These are phyloP conservation scores for Lichtheimia ornata DNA, from an alignment of 371 early-diverging fungal species.

Conservation along the genomic window DNA sequence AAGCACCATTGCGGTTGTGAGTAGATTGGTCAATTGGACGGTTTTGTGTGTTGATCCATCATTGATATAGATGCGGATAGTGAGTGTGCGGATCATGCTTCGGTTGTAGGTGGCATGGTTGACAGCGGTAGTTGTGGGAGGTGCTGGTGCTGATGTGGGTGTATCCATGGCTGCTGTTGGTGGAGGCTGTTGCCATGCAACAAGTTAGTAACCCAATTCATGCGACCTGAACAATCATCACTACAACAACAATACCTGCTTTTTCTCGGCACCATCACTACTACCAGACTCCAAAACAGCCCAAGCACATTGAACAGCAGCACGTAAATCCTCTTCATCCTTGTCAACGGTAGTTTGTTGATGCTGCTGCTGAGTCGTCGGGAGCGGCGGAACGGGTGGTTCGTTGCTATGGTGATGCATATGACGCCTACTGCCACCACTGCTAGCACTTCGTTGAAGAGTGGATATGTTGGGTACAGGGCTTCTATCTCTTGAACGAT, in stretches of 20 bases:
- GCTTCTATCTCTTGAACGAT: not conserved
- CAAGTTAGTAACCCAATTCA: too few species aligned
- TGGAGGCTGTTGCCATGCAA: too few species aligned
- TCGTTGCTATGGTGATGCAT: too few species aligned
- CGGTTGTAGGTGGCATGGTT: constrained; percentile 15
- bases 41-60: constrained; percentile 75
- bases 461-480: not conserved
- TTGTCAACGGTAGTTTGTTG: constrained; percentile 1
- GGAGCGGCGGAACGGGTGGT: not conserved
- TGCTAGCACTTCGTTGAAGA: constrained; percentile 8
- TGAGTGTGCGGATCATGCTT: constrained; percentile 28
- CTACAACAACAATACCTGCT: constrained; percentile 12
- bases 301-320: constrained; percentile 37
- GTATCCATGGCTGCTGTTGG: constrained; percentile 29
- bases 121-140: not conserved
- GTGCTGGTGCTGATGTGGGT: not conserved
- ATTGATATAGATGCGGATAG: constrained; percentile 85
- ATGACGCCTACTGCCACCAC: not conserved
- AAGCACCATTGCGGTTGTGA: constrained; percentile 75
- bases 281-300: constrained; percentile 18
- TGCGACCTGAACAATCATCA: not conserved
- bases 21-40: constrained; percentile 69
- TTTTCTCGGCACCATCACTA: not conserved
- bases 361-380: not conserved
- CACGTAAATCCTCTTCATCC: constrained; percentile 31